A percentile compares a stretch with the other conserved stretches of the same genome.
Evolutionary conservation across 192 early-diverging fungal species (phyloP).

Genomic region (Entomortierella lignicola): DNA sequence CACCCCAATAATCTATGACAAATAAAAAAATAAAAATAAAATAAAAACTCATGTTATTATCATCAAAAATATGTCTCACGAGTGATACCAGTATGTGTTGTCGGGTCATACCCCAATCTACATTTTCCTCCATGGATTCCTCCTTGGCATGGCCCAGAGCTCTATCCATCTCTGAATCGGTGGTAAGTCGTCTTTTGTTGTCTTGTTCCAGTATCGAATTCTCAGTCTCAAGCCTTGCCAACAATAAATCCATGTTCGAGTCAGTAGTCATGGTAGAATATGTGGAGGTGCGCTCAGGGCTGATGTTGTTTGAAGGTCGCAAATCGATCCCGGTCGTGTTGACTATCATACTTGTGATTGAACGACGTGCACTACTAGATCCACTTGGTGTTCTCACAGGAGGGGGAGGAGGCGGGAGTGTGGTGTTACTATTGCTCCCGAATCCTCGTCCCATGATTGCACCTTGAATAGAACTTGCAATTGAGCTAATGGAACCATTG

Average conservation of each 20-base stretch:
- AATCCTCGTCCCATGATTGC: constrained; percentile 44
- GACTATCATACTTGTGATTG: constrained; percentile 20
- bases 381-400: constrained; percentile 29
- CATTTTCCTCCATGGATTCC: constrained; percentile 52
- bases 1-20: constrained; percentile 91
- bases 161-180: constrained; percentile 51
- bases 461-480: constrained; percentile 42
- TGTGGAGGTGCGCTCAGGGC: constrained; percentile 38
- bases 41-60: no score
- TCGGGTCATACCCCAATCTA: constrained; percentile 79
- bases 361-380: constrained; percentile 18
- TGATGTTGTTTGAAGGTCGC: constrained; percentile 23
- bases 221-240: constrained; percentile 73
- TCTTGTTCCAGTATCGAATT: constrained; percentile 70
- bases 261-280: constrained; percentile 54
- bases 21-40: not conserved
- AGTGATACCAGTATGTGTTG: not conserved
- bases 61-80: no score
- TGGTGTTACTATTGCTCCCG: constrained; percentile 7
- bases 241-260: constrained; percentile 69
- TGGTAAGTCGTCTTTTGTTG: constrained; percentile 62
- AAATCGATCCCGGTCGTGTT: constrained; percentile 25
- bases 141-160: constrained; percentile 56
- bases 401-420: constrained; percentile 3
- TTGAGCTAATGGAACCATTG: constrained; percentile 40